Percentiles rank a stretch among this genome's conserved stretches.
phyloP scores from a whole-genome alignment of 768 basidiomycete species.

The Neoboletus magnificus region DNA sequence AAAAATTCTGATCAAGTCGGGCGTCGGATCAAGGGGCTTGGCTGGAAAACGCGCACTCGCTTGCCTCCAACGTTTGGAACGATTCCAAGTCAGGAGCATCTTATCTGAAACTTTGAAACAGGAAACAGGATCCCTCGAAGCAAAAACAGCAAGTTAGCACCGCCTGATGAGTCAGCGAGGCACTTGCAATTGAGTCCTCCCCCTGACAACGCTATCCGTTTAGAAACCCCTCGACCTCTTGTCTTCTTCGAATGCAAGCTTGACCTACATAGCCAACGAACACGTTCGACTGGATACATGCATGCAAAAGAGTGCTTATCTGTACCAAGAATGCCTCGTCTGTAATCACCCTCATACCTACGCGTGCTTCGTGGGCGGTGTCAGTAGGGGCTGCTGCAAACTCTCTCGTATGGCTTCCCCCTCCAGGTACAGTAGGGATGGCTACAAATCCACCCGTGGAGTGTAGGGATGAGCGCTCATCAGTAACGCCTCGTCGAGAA shows the following conservation, averaged over 20 bases:
- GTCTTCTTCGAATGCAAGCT: conserved; percentile 48
- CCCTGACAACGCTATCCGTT: neutral
- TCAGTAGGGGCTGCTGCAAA: conserved; percentile 60
- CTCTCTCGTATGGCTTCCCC: conserved; percentile 74
- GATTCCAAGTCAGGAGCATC: neutral
- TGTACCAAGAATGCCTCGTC: conserved; percentile 61
- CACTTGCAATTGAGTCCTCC: no score
- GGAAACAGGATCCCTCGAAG: no score
- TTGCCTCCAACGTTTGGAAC: neutral
- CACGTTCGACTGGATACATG: neutral
- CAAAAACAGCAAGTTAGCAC: no score
- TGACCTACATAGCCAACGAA: conserved; percentile 36
- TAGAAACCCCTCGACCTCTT: conserved; percentile 18
- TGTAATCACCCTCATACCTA: conserved; percentile 64
- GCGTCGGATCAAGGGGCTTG: neutral
- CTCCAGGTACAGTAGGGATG: conserved; percentile 67
- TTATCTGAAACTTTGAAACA: no score
- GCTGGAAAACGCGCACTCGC: neutral
- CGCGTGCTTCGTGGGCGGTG: conserved; percentile 60
- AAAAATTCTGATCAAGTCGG: neutral
- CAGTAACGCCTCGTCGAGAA: neutral
- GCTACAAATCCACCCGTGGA: conserved; percentile 37
- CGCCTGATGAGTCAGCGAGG: no score
- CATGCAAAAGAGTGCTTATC: conserved; percentile 34
- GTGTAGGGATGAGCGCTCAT: neutral